Conservation (phyloP, 495 filamentous ascomycete species). For the Penicillium canariense region DNA sequence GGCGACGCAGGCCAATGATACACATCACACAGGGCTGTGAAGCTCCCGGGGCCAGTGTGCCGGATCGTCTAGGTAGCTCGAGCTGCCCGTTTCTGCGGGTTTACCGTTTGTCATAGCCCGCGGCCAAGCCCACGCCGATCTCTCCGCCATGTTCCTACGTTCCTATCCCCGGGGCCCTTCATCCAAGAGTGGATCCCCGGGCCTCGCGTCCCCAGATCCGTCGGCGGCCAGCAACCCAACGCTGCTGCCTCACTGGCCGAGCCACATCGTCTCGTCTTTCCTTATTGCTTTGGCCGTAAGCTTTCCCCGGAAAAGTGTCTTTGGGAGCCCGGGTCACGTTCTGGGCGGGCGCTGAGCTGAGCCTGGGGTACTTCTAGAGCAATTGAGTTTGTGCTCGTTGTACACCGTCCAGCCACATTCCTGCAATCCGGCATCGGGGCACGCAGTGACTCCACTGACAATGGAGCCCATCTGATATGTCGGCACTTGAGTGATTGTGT, state of each 20-base stretch:
- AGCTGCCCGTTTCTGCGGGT: too few relatives aligned
- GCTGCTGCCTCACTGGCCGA: slow-evolving; percentile 2
- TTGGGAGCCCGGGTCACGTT: background rate
- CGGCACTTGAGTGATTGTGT: too few relatives aligned
- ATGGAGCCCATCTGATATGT: background rate
- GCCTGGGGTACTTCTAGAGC: background rate
- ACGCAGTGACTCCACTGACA: background rate
- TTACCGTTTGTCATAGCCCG: too few relatives aligned
- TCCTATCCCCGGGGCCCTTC: background rate
- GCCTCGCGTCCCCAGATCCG: background rate
- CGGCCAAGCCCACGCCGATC: background rate
- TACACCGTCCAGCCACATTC: background rate
- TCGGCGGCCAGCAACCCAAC: background rate
- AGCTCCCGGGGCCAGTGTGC: too few relatives aligned
- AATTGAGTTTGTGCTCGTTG: background rate
- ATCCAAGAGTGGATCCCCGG: slow-evolving; percentile 3
- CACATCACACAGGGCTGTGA: too few relatives aligned
- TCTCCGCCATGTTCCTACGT: background rate
- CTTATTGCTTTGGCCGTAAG: background rate
- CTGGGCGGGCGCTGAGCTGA: background rate
- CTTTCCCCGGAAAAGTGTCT: background rate
- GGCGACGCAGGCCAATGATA: slow-evolving; percentile 22
- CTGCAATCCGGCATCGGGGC: slow-evolving; percentile 6
- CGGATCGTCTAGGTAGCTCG: too few relatives aligned
- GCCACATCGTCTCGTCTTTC: slow-evolving; percentile 10